phyloP scores from a whole-genome alignment of 2,329 filamentous ascomycete genomes.

The Neurospora sp. region DNA sequence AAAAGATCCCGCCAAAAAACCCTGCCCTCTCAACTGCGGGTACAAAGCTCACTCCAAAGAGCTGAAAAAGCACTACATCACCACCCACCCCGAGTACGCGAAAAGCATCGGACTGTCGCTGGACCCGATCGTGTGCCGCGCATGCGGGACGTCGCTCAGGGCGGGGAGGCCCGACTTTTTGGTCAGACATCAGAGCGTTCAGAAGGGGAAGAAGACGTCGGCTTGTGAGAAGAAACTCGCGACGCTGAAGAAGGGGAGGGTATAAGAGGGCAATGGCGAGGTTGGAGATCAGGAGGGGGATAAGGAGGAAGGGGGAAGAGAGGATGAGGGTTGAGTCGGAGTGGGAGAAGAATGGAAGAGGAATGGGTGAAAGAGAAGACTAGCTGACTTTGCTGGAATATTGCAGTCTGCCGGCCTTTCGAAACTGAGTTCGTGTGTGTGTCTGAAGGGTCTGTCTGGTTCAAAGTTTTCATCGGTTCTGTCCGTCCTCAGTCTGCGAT shows the following conservation, averaged over 20 bases:
- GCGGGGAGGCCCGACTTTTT: background rate
- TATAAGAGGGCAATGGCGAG: background rate
- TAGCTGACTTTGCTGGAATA: background rate
- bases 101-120: background rate
- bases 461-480: background rate
- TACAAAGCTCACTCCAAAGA: background rate
- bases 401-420: background rate
- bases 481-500: background rate
- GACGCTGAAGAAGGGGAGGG: no score
- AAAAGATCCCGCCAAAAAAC: background rate
- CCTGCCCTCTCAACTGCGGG: fast-evolving
- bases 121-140: background rate
- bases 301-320: no score
- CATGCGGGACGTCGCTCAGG: background rate
- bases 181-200: background rate
- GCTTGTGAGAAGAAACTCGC: background rate
- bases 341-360: no score
- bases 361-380: fast-evolving
- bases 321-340: no score
- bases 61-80: background rate
- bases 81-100: background rate
- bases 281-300: no score
- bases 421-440: background rate
- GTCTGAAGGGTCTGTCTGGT: background rate
- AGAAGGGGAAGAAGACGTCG: background rate